These are phyloP conservation scores for Carex scoparia DNA, from an alignment of 176 grass and related monocot genomes.

Conservation along the genomic window DNA sequence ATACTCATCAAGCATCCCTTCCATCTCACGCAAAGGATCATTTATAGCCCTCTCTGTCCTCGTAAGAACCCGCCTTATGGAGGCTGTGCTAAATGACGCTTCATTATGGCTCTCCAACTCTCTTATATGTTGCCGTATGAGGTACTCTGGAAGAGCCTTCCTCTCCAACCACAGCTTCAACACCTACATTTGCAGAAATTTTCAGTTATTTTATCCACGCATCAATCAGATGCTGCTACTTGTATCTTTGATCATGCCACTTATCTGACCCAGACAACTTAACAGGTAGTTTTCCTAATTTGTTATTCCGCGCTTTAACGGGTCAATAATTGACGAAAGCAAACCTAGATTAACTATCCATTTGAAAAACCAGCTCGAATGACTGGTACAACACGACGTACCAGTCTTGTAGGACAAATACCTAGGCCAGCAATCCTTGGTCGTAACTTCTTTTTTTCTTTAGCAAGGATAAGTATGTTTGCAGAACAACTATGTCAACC, in stretches of 20 bases:
- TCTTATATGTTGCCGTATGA: slow-evolving; percentile 85
- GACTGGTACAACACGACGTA: not conserved
- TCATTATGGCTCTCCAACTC: slow-evolving; percentile 78
- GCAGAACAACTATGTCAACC: not conserved
- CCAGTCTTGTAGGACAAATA: not conserved
- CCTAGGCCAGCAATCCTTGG: not conserved
- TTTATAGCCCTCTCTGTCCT: slow-evolving; percentile 92
- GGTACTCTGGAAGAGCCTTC: slow-evolving; percentile 83
- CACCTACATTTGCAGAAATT: slow-evolving; percentile 46
- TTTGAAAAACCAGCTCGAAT: not conserved
- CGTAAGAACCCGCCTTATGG: slow-evolving; percentile 36
- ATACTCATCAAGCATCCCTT: slow-evolving; percentile 97
- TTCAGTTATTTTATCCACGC: not conserved
- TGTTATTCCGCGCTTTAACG: not conserved
- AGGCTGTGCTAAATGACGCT: slow-evolving; percentile 63
- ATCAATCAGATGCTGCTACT: not conserved
- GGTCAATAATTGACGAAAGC: not conserved
- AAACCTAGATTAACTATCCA: no score
- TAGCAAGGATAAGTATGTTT: not conserved
- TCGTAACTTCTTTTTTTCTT: not conserved
- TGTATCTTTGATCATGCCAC: not conserved
- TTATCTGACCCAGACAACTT: not conserved
- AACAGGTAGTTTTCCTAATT: not conserved
- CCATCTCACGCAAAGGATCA: slow-evolving; percentile 82
- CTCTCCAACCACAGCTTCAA: slow-evolving; percentile 96